A percentile compares a stretch with the other conserved stretches of the same genome.
Evolutionary conservation across 495 filamentous ascomycete species (phyloP).

Genomic region (Cryomyces minteri): DNA sequence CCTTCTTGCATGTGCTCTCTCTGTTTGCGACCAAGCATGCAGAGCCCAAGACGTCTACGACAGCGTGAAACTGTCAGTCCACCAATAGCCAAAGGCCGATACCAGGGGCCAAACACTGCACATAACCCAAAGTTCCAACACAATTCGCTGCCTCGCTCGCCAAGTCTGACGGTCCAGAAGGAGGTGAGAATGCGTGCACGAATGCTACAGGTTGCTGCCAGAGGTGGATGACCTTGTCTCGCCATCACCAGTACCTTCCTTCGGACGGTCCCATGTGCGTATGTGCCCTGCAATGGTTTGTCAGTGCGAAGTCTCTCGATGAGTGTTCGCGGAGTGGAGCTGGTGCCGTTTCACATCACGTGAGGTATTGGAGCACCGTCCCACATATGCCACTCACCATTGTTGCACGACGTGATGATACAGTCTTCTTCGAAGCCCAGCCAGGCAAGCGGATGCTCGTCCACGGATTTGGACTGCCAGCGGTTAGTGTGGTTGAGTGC

Average conservation of each 20-base stretch:
- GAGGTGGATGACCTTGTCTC: constrained; percentile 17
- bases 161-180: no score
- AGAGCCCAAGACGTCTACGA: no score
- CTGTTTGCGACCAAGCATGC: no score
- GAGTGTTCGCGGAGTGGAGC: neutral
- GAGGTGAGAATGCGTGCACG: no score
- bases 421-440: constrained; percentile 78
- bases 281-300: constrained; percentile 46
- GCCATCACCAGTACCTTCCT: constrained; percentile 31
- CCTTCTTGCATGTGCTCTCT: no score
- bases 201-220: neutral
- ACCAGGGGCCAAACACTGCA: no score
- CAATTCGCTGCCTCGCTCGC: no score
- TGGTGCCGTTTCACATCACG: neutral
- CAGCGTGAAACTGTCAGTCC: no score
- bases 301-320: neutral
- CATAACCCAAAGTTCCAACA: no score
- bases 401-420: constrained; percentile 78
- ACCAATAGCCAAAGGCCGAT: no score
- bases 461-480: constrained; percentile 58
- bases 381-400: constrained; percentile 34
- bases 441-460: constrained; percentile 76
- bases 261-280: constrained; percentile 70
- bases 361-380: neutral
- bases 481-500: constrained; percentile 1